Percentiles rank a stretch among this genome's conserved stretches.
Conservation (phyloP, 176 grass and related monocot genomes). For the Eleusine indica region DNA sequence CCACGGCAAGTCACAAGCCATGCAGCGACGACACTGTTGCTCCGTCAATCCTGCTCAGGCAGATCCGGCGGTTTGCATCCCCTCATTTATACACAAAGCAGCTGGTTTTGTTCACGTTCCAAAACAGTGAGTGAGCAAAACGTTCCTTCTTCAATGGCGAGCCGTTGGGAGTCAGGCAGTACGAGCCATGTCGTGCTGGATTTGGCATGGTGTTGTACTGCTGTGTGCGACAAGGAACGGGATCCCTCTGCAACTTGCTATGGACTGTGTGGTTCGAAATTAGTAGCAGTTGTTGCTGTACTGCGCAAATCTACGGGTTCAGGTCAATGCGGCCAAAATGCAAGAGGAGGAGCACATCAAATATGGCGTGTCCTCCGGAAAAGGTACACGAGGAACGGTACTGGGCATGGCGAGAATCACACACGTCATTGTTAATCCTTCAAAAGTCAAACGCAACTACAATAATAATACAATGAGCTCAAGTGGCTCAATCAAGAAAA, state of each 20-base stretch:
- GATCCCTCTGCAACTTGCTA: neutral
- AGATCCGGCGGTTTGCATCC: neutral
- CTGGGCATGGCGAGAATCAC: conserved; percentile 12
- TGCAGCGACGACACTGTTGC: neutral
- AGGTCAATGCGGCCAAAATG: neutral
- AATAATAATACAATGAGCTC: neutral
- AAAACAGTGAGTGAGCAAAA: neutral
- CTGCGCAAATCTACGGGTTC: neutral
- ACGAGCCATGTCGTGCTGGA: neutral
- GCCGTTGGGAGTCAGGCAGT: no score
- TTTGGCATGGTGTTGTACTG: neutral
- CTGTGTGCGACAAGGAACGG: neutral
- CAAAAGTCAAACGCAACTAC: conserved; percentile 26
- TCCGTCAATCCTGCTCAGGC: neutral
- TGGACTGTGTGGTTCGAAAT: neutral
- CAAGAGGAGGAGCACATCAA: neutral
- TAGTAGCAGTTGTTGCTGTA: neutral
- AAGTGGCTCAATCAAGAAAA: conserved; percentile 8
- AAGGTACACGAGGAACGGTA: neutral
- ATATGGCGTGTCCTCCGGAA: neutral
- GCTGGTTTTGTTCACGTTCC: neutral
- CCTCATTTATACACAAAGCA: neutral
- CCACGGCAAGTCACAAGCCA: conserved; percentile 25
- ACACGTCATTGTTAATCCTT: conserved; percentile 18
- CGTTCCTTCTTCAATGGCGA: neutral